Evolutionary conservation across 306 rosid genomes (phyloP).

Genomic region (Astragalus glycyphyllos): DNA sequence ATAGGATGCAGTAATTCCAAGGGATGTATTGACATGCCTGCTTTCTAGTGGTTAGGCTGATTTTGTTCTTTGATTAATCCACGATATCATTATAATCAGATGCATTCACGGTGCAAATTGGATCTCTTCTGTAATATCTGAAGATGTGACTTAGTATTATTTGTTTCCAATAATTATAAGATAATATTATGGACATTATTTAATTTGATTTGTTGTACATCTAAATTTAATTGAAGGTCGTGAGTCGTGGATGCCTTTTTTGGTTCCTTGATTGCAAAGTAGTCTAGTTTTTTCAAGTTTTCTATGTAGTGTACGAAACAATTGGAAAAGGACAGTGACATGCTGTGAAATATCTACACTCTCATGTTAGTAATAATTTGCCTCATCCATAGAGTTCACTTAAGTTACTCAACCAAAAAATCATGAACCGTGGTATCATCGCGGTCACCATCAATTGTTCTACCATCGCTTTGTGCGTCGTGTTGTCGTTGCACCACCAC

Average conservation of each 20-base stretch:
- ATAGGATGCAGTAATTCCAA: constrained; percentile 48
- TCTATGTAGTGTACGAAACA: too few species aligned
- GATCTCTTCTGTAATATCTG: constrained; percentile 43
- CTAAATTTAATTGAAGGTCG: not conserved
- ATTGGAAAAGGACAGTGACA: too few species aligned
- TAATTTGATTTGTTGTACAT: not conserved
- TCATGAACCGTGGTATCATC: too few species aligned
- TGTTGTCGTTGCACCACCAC: too few species aligned
- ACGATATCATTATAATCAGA: constrained; percentile 29
- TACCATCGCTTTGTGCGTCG: too few species aligned
- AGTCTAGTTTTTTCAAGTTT: not conserved
- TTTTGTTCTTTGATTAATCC: constrained; percentile 46
- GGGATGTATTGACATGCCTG: constrained; percentile 35
- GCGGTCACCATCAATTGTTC: too few species aligned
- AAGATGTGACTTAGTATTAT: constrained; percentile 41
- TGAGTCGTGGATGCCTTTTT: constrained; percentile 13
- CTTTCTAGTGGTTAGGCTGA: constrained; percentile 44
- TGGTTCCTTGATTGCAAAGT: constrained; percentile 19
- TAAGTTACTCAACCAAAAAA: too few species aligned
- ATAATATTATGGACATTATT: constrained; percentile 14
- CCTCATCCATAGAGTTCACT: too few species aligned
- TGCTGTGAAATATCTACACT: too few species aligned
- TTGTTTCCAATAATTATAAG: constrained; percentile 25
- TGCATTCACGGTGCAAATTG: constrained; percentile 39
- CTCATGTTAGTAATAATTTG: too few species aligned